Base-by-base conservation (phyloP, 1,284 basidiomycete species). In the Sparassis latifolia region DNA sequence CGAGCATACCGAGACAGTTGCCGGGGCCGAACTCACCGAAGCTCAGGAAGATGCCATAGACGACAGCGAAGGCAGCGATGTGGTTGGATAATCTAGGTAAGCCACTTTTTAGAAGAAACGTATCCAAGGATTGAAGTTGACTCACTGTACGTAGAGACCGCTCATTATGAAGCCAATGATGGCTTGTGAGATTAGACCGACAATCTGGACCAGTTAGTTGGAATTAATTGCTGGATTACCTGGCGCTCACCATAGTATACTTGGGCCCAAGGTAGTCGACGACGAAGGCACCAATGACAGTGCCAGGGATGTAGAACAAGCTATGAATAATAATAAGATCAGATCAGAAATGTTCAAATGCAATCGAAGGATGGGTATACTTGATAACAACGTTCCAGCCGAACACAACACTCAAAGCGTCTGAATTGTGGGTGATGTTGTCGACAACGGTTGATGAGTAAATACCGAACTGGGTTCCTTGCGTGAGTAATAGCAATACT, bases 11-110 rank as follows among this genome's bases (percentile, higher is more conserved):
- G 37, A 91, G 71, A 55, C 82, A 84, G 69, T 92, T 92, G 43
- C 89, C 89, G 33, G 90, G 88, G 27, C 42, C 83, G 45, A 91
- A 67, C 68, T 92, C 91, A 45, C 92, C 92, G 54, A 91, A 87
- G 57, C 80, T 84, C 51, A 96, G 66, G 79, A 97, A 98, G 49
- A 97, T 82, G 6, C 94, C 93, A 61, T 96, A 97, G 6, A 97
- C 72, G 42, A 93, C 84, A 39, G 89, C 89, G 55, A 94, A 96
- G 27, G 79, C 92, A 10, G 75, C 89, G 51, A 93, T 78, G 55
- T 88, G 75, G 4, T 75, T 62, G 5, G 77, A 77, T 51, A 89
- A 69, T 32, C 75, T 79, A 42, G 45, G 35, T 42, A 54, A 42
- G 5, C 12, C n/a, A n/a, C 32, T 33, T 9, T 32, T 9, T 28